Conservation (phyloP, 2,329 filamentous ascomycete species). For the Ophiostoma australiae region DNA sequence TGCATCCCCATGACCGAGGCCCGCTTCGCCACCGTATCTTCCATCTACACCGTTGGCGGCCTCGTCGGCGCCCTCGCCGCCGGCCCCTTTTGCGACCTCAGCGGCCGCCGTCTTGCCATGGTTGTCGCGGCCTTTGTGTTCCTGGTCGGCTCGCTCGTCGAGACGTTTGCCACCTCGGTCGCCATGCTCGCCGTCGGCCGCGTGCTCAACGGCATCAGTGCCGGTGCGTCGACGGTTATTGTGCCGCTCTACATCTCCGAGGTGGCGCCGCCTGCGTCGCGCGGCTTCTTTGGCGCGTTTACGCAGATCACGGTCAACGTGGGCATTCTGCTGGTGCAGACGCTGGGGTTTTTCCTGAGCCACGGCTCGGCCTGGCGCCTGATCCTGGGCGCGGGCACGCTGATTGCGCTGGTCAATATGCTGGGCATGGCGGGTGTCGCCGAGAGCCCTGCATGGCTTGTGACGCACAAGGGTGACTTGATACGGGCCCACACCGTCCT, state of each 20-base stretch:
- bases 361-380: slow-evolving; percentile 73
- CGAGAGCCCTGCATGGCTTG: slow-evolving; percentile 86
- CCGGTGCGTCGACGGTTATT: slow-evolving; percentile 84
- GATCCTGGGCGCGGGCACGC: slow-evolving; percentile 69
- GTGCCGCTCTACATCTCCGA: slow-evolving; percentile 94
- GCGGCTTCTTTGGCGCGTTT: slow-evolving; percentile 75
- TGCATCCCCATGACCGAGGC: slow-evolving; percentile 85
- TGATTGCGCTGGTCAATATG: slow-evolving; percentile 62
- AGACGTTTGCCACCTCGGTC: slow-evolving; percentile 66
- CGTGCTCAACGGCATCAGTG: slow-evolving; percentile 74
- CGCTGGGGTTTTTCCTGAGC: slow-evolving; percentile 82
- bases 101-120: slow-evolving; percentile 73
- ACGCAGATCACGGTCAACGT: slow-evolving; percentile 93
- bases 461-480: slow-evolving; percentile 52
- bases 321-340: slow-evolving; percentile 79
- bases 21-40: slow-evolving; percentile 80
- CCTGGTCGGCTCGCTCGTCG: slow-evolving; percentile 66
- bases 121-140: slow-evolving; percentile 73
- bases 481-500: slow-evolving; percentile 61
- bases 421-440: slow-evolving; percentile 69
- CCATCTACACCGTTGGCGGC: slow-evolving; percentile 86
- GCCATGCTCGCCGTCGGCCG: slow-evolving; percentile 66
- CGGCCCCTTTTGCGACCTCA: slow-evolving; percentile 70
- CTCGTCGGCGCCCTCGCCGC: slow-evolving; percentile 74
- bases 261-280: slow-evolving; percentile 67